phyloP scores from a whole-genome alignment of 2,329 filamentous ascomycete species.

The Diaporthe aspalathi region DNA sequence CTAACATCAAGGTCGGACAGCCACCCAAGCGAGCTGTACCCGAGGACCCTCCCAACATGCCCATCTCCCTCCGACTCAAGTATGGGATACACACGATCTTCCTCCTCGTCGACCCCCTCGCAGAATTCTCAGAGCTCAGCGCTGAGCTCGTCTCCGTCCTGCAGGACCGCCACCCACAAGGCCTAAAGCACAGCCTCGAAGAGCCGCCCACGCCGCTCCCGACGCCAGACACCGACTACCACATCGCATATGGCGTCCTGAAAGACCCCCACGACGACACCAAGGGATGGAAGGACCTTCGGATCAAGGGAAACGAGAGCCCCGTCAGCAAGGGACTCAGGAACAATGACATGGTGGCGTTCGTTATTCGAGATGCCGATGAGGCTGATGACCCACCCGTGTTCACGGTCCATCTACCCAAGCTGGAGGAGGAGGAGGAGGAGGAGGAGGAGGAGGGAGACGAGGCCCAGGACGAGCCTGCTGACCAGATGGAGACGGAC shows the following conservation, averaged over 20 bases:
- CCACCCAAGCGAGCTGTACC: conserved; percentile 24
- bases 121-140: conserved; percentile 68
- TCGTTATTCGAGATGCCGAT: conserved; percentile 56
- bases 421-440: conserved; percentile 53
- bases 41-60: conserved; percentile 54
- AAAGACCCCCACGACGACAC: conserved; percentile 57
- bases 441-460: conserved; percentile 58
- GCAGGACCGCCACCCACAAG: conserved; percentile 65
- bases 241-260: conserved; percentile 60
- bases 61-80: conserved; percentile 77
- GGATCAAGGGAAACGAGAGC: conserved; percentile 52
- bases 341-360: conserved; percentile 62
- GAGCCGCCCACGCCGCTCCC: conserved; percentile 54
- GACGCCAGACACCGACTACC: conserved; percentile 52
- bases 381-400: conserved; percentile 51
- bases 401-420: conserved; percentile 61
- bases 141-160: conserved; percentile 69
- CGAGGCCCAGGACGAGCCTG: conserved; percentile 42
- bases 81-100: conserved; percentile 78
- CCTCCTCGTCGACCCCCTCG: conserved; percentile 70
- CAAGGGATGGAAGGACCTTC: conserved; percentile 63
- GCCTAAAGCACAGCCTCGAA: conserved; percentile 54
- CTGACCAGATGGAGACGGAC: conserved; percentile 25
- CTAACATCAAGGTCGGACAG: conserved; percentile 27
- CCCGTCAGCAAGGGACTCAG: conserved; percentile 57